Percentiles rank a stretch among this genome's conserved stretches.
These are phyloP conservation scores for Karstenula rhodostoma DNA, from an alignment of 2,329 filamentous ascomycete genomes.

Conservation along the genomic window DNA sequence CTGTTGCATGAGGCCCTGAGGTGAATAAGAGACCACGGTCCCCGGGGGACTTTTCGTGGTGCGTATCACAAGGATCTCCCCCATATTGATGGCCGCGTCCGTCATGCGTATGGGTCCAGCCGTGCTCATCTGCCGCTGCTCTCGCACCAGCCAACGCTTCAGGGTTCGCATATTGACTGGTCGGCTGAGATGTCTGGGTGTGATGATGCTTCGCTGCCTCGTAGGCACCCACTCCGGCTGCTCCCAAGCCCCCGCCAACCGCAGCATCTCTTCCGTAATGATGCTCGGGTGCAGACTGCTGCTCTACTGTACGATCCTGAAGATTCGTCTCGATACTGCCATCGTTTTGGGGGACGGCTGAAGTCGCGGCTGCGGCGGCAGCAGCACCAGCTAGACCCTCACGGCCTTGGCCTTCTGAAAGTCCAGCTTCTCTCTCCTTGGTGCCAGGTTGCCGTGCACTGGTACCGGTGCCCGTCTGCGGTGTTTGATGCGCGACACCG, in stretches of 20 bases:
- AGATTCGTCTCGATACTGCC: slow-evolving; percentile 14
- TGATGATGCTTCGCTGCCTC: slow-evolving; percentile 25
- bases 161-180: slow-evolving; percentile 14
- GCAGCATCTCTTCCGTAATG: slow-evolving; percentile 37
- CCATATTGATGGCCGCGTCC: slow-evolving; percentile 29
- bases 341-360: slow-evolving; percentile 2
- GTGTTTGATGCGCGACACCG: slow-evolving; percentile 30
- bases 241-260: slow-evolving; percentile 32
- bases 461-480: slow-evolving; percentile 14
- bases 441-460: slow-evolving; percentile 27
- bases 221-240: slow-evolving; percentile 34
- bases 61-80: slow-evolving; percentile 32
- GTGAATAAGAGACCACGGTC: slow-evolving; percentile 21
- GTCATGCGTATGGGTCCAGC: slow-evolving; percentile 5
- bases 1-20: slow-evolving; percentile 39
- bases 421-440: slow-evolving; percentile 27
- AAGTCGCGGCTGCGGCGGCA: slow-evolving; percentile 15
- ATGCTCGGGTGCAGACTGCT: slow-evolving; percentile 22
- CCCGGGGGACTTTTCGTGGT: slow-evolving; percentile 4
- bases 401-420: slow-evolving; percentile 29
- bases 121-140: slow-evolving; percentile 17
- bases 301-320: not conserved
- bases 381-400: slow-evolving; percentile 36
- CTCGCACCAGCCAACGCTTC: slow-evolving; percentile 29
- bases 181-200: not conserved